Evolutionary conservation across 2,329 filamentous ascomycete species (phyloP), one percentile per base, ranked within the genome.

Genomic region (Whalleya microplaca): DNA sequence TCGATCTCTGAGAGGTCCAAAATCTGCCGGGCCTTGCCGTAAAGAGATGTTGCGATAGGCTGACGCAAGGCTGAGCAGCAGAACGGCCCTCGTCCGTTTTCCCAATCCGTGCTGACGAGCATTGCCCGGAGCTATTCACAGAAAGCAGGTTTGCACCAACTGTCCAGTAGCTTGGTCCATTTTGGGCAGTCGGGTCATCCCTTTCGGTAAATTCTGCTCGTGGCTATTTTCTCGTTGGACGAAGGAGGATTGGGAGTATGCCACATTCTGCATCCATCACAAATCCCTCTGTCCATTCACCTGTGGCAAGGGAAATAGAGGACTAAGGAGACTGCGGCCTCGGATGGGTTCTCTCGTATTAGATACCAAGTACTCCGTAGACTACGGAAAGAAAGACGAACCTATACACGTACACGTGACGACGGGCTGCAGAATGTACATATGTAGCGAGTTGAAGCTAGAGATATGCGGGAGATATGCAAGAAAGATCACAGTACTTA

Each of bases 1-100:
- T 68, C 67, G 64, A 67, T 66, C 64, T 62, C 59, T 70, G 66
- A 70, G 63, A 70, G 68, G 68, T 59, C 63, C 65, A 65, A 59
- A 66, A 68, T 66, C 62, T 66, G 61, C 64, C 61, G 61, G 56
- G 63, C 54, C 58, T 51, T 53, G 47, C 44, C 53, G 55, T 27
- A 49, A 46, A 58, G 45, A 44, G 19, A 51, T 54, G 56, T 46
- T 53, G 50, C 53, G 29, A 63, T 63, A 62, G 58, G 58, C 53
- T 51, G 50, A 56, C 56, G 56, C 56, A 58, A 59, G 56, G 56
- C 55, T 61, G 59, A 59, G 55, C 55, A 29, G 55, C 21, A 29
- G 48, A 16, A 54, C 48, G n/a, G n/a, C 46, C 53, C 58, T 58
- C 52, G 52, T 48, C 48, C 53, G 52, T 60, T 51, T 66, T 66